Percentiles rank a stretch among this genome's conserved stretches.
These are phyloP conservation scores for Blastocystis sp. DNA, from an alignment of 352 stramenopile species.

Conservation along the genomic window DNA sequence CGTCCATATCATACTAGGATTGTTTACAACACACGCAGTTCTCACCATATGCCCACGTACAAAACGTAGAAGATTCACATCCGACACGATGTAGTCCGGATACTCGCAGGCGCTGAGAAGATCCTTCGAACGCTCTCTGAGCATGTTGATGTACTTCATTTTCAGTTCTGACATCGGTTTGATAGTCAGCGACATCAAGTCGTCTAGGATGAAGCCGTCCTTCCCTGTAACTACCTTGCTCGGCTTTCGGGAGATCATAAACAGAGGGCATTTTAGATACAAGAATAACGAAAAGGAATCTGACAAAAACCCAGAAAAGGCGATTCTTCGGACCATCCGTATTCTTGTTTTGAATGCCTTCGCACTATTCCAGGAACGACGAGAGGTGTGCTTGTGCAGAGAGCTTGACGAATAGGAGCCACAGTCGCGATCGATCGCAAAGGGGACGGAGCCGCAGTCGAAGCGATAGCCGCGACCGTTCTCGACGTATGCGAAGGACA, in stretches of 20 bases:
- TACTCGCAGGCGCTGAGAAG: constrained; percentile 17
- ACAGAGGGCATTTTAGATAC: not conserved
- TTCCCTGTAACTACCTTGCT: not conserved
- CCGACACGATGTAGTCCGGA: constrained; percentile 40
- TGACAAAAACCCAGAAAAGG: not conserved
- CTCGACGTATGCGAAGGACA: not conserved
- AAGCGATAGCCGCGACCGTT: constrained; percentile 5
- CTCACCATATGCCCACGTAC: constrained; percentile 38
- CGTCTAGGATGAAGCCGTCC: not conserved
- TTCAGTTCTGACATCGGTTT: constrained; percentile 49
- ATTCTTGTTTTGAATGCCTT: not conserved
- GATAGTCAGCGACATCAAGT: constrained; percentile 37
- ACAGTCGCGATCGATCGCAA: not conserved
- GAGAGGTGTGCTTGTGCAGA: not conserved
- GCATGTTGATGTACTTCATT: constrained; percentile 50
- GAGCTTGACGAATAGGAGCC: not conserved
- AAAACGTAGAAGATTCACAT: constrained; percentile 49
- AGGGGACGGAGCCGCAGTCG: not conserved
- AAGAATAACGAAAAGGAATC: not conserved
- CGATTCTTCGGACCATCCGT: not conserved
- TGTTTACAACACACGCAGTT: not conserved
- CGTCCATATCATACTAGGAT: constrained; percentile 40
- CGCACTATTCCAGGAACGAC: not conserved
- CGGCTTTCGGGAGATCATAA: not conserved
- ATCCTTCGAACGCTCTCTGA: constrained; percentile 23